Evolutionary conservation across 23 red algal genomes (phyloP).

Genomic region (Gracilariopsis chorda): DNA sequence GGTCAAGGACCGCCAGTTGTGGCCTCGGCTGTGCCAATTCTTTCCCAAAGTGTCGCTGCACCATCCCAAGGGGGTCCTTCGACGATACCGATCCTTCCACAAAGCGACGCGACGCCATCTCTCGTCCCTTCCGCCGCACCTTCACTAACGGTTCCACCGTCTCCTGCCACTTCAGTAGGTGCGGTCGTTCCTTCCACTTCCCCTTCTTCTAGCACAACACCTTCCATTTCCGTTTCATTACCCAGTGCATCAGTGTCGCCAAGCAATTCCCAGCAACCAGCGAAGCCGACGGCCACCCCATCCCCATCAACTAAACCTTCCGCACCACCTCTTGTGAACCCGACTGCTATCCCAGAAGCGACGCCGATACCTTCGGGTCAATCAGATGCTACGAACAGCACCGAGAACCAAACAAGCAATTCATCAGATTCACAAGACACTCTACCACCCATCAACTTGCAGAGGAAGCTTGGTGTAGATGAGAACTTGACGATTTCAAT

Average conservation of each 20-base stretch:
- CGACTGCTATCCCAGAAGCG: neutral
- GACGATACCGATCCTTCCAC: neutral
- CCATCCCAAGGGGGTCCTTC: neutral
- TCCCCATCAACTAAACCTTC: neutral
- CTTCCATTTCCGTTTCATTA: neutral
- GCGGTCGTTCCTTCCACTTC: neutral
- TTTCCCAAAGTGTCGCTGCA: too few species aligned
- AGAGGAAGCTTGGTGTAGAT: neutral
- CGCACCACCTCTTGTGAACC: neutral
- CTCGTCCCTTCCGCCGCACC: neutral
- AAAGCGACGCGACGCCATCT: too few species aligned
- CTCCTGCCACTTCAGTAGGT: neutral
- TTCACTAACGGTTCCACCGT: neutral
- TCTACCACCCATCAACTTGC: too few species aligned
- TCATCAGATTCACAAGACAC: neutral
- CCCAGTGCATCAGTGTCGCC: neutral
- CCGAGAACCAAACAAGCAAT: neutral
- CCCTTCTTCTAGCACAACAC: neutral
- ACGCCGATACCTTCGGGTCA: too few species aligned
- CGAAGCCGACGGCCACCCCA: neutral
- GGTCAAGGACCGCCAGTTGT: too few species aligned
- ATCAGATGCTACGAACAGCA: neutral
- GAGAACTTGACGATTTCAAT: neutral
- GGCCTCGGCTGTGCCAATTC: too few species aligned
- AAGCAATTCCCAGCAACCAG: neutral